Conservation (phyloP, 1,284 basidiomycete genomes). For the Pascua guehoae region DNA sequence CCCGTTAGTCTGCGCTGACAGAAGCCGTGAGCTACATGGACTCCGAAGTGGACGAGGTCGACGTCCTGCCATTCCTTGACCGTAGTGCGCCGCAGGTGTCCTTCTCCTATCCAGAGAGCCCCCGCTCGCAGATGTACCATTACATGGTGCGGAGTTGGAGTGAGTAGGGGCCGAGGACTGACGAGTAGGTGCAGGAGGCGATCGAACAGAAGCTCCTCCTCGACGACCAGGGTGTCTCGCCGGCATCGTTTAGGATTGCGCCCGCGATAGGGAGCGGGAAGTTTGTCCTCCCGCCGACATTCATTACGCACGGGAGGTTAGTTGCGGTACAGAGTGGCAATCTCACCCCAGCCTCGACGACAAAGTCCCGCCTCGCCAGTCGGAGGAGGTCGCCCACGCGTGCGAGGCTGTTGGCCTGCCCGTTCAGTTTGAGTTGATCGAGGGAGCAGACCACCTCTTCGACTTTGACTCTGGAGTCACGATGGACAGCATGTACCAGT, state of each 20-base stretch:
- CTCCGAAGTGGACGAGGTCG: constrained; percentile 1
- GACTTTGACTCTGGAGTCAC: constrained; percentile 3
- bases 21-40: constrained; percentile 4
- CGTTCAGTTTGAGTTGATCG: constrained; percentile 3
- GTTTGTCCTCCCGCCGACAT: constrained; percentile 7
- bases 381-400: constrained; percentile 9
- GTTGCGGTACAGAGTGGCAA: neutral
- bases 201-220: constrained; percentile 4
- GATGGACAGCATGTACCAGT: neutral
- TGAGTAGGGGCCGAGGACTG: too few relatives aligned
- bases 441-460: constrained; percentile 13
- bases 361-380: constrained; percentile 12
- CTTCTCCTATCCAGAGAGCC: neutral
- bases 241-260: constrained; percentile 1
- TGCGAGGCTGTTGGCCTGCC: neutral
- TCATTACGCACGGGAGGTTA: constrained; percentile 13
- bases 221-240: constrained; percentile 1
- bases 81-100: constrained; percentile 1
- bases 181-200: neutral
- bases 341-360: constrained; percentile 7
- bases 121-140: constrained; percentile 3
- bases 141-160: constrained; percentile 14
- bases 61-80: constrained; percentile 7
- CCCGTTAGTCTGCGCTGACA: neutral
- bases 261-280: constrained; percentile 5